A percentile compares a stretch with the other conserved stretches of the same genome.
phyloP scores from a whole-genome alignment of 768 basidiomycete species.

The Boletus tomentosulus region DNA sequence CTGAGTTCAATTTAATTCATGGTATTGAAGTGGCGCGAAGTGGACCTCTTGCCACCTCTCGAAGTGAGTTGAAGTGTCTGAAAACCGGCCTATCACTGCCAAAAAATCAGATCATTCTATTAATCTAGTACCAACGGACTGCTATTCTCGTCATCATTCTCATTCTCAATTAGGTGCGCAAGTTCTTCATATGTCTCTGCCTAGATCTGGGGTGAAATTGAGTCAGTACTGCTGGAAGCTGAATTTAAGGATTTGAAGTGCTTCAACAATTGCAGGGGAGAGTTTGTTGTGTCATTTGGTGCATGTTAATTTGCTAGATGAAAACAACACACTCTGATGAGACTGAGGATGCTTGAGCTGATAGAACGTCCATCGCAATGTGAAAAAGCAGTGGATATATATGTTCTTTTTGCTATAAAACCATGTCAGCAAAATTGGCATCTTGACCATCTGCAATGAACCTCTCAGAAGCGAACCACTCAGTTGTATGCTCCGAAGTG shows the following conservation, averaged over 20 bases:
- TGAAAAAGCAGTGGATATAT: not conserved
- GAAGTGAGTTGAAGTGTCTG: too few relatives aligned
- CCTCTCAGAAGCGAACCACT: not conserved
- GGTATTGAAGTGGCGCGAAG: too few relatives aligned
- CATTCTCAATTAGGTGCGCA: not conserved
- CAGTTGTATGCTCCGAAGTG: not conserved
- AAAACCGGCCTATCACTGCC: too few relatives aligned
- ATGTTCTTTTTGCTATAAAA: not conserved
- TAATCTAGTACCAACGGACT: too few relatives aligned
- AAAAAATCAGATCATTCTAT: too few relatives aligned
- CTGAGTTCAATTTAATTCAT: too few relatives aligned
- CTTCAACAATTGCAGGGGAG: too few relatives aligned
- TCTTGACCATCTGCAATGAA: not conserved
- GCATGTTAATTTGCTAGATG: not conserved
- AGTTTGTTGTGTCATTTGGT: not conserved
- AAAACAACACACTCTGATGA: not conserved
- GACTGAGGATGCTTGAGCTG: not conserved
- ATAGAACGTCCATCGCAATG: not conserved
- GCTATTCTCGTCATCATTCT: not conserved
- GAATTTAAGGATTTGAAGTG: too few relatives aligned
- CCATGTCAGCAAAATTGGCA: not conserved
- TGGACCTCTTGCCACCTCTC: too few relatives aligned
- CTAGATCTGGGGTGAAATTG: too few relatives aligned
- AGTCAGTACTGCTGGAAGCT: too few relatives aligned
- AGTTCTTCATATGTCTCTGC: not conserved